Evolutionary conservation across 106 monocot genomes (phyloP).

Genomic region (Vanilla planifolia): DNA sequence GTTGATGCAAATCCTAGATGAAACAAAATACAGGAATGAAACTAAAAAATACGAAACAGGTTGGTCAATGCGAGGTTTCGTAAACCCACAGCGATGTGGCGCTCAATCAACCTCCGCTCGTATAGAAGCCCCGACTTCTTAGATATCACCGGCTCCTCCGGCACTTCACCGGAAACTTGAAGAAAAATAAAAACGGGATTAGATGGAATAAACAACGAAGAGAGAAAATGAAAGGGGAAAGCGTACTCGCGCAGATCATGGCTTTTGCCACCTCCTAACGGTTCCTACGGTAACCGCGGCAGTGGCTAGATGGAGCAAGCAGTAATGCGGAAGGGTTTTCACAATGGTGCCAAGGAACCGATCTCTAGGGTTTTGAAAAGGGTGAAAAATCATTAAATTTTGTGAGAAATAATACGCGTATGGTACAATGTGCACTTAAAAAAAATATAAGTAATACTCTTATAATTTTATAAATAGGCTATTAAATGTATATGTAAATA

Average conservation of each 20-base stretch:
- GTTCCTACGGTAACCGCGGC: too few species aligned
- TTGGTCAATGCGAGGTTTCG: background rate
- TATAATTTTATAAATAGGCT: too few species aligned
- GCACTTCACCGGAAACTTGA: slow-evolving; percentile 84
- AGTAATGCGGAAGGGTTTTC: too few species aligned
- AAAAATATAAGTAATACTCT: too few species aligned
- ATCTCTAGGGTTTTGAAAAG: too few species aligned
- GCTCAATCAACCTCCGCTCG: slow-evolving; percentile 39
- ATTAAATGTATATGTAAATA: too few species aligned
- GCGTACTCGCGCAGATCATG: slow-evolving; percentile 78
- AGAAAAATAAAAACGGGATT: background rate
- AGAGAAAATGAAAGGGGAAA: background rate
- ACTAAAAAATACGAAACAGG: background rate
- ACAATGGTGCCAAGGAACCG: too few species aligned
- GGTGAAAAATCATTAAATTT: too few species aligned
- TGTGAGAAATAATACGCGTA: too few species aligned
- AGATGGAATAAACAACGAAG: background rate
- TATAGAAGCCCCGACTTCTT: slow-evolving; percentile 31
- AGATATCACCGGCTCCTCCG: slow-evolving; percentile 90
- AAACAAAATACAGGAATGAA: background rate
- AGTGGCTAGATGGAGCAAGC: too few species aligned
- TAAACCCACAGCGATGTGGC: slow-evolving; percentile 48
- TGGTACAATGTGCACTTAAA: too few species aligned
- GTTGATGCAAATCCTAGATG: too few species aligned
- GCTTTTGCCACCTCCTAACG: background rate